A percentile compares a stretch with the other conserved stretches of the same genome.
Conservation (phyloP, 2,329 filamentous ascomycete species). For the Lasiodiplodia hormozganensis region DNA sequence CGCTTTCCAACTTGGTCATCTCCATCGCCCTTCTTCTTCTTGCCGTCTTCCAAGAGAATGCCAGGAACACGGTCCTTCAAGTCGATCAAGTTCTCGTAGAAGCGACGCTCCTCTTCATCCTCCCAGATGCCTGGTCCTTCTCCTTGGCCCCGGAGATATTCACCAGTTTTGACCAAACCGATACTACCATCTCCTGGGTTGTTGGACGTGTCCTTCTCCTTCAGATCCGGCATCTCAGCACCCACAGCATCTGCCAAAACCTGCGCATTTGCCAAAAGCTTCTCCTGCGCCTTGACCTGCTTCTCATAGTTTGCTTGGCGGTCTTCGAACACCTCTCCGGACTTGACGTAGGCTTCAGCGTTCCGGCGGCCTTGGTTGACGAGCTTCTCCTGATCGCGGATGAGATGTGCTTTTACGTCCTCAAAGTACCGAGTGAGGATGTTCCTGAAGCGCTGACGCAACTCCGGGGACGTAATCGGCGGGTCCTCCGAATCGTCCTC, state of each 20-base stretch:
- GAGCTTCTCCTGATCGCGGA: conserved; percentile 91
- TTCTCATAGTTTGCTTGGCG: conserved; percentile 96
- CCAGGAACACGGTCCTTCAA: conserved; percentile 94
- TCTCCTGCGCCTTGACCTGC: conserved; percentile 89
- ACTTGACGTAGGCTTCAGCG: conserved; percentile 97
- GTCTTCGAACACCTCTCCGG: conserved; percentile 97
- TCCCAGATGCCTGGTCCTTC: conserved; percentile 97
- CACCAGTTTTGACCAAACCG: conserved; percentile 90
- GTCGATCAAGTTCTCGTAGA: conserved; percentile 96
- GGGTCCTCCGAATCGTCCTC: conserved; percentile 68
- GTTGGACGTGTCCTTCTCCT: conserved; percentile 77
- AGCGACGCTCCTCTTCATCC: conserved; percentile 95
- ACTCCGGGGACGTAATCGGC: conserved; percentile 75
- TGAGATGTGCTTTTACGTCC: conserved; percentile 85
- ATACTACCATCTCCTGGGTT: conserved; percentile 76
- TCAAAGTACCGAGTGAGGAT: conserved; percentile 89
- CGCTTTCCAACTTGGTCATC: conserved; percentile 87
- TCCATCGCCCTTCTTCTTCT: conserved; percentile 86
- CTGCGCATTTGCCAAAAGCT: conserved; percentile 87
- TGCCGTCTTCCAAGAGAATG: conserved; percentile 90
- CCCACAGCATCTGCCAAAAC: conserved; percentile 87
- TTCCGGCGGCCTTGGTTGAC: conserved; percentile 89
- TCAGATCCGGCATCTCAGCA: conserved; percentile 91
- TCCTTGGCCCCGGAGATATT: conserved; percentile 87
- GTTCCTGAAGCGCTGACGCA: conserved; percentile 85